Evolutionary conservation across 176 grass and related monocot species (phyloP).

Genomic region (Dactylis glomerata): DNA sequence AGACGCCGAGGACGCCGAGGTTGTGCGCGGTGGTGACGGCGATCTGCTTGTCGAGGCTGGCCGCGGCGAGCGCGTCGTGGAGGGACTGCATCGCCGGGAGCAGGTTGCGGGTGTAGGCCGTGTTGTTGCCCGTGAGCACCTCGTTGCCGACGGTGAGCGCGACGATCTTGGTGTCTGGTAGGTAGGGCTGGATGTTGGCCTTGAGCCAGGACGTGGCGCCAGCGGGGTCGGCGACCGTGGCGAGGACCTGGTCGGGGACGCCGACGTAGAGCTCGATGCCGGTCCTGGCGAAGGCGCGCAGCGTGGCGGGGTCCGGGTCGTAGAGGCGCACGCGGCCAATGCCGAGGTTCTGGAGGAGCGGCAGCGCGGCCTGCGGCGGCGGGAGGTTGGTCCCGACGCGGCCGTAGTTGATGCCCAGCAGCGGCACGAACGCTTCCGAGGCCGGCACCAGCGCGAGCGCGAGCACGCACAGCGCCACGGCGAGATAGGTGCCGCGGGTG

Average conservation of each 20-base stretch:
- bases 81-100: conserved; percentile 62
- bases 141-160: conserved; percentile 70
- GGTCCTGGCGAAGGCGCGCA: conserved; percentile 59
- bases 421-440: conserved; percentile 33
- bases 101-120: conserved; percentile 18
- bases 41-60: conserved; percentile 49
- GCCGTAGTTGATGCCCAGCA: conserved; percentile 85
- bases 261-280: conserved; percentile 67
- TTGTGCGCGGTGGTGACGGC: conserved; percentile 62
- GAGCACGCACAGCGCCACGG: conserved; percentile 18
- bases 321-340: conserved; percentile 67
- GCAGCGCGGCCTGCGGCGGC: conserved; percentile 39
- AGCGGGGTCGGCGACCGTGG: conserved; percentile 25
- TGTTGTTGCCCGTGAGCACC: conserved; percentile 64
- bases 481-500: not conserved
- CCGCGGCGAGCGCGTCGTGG: conserved; percentile 38
- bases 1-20: conserved; percentile 47
- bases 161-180: conserved; percentile 62
- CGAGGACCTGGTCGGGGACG: conserved; percentile 53
- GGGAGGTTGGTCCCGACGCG: conserved; percentile 69
- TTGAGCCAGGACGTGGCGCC: conserved; percentile 49
- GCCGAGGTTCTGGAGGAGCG: conserved; percentile 49
- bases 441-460: not conserved
- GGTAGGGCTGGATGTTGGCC: conserved; percentile 36
- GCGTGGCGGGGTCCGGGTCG: conserved; percentile 58